These are phyloP conservation scores for Artemisia tridentata DNA, from an alignment of 129 eudicot species.

Conservation along the genomic window DNA sequence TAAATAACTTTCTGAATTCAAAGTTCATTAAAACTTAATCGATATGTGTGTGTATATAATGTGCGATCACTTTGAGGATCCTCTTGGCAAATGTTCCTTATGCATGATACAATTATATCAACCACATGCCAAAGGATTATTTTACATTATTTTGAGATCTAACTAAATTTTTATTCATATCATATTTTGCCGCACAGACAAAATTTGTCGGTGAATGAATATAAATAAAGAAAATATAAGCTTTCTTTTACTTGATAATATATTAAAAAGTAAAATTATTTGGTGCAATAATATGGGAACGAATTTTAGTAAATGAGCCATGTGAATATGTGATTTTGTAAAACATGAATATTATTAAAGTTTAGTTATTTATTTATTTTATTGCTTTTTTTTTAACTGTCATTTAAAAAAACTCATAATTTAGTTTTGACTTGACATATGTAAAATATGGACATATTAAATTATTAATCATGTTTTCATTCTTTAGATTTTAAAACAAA, in stretches of 20 bases:
- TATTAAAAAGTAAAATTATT: background rate
- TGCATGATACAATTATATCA: slow-evolving; percentile 32
- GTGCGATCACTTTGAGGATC: background rate
- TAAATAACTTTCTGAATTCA: background rate
- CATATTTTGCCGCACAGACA: background rate
- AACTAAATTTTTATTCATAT: slow-evolving; percentile 15
- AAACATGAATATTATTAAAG: too few relatives aligned
- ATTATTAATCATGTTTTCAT: too few relatives aligned
- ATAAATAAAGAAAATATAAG: background rate
- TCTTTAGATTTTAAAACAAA: too few relatives aligned
- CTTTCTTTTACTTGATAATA: background rate
- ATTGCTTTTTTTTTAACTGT: too few relatives aligned
- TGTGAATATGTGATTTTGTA: background rate
- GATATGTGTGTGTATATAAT: too few relatives aligned
- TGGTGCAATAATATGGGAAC: background rate
- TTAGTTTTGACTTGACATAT: too few relatives aligned
- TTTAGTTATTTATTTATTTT: too few relatives aligned
- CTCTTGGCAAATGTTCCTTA: slow-evolving; percentile 27
- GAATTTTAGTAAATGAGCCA: background rate
- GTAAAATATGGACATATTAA: too few relatives aligned
- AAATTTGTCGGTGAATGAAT: slow-evolving; percentile 22
- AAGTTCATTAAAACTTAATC: background rate
- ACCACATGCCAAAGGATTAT: slow-evolving; percentile 20
- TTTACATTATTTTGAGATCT: slow-evolving; percentile 22
- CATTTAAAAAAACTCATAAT: too few relatives aligned